phyloP scores from a whole-genome alignment of 1,284 basidiomycete genomes.

The Kalmanozyma brasiliensis region DNA sequence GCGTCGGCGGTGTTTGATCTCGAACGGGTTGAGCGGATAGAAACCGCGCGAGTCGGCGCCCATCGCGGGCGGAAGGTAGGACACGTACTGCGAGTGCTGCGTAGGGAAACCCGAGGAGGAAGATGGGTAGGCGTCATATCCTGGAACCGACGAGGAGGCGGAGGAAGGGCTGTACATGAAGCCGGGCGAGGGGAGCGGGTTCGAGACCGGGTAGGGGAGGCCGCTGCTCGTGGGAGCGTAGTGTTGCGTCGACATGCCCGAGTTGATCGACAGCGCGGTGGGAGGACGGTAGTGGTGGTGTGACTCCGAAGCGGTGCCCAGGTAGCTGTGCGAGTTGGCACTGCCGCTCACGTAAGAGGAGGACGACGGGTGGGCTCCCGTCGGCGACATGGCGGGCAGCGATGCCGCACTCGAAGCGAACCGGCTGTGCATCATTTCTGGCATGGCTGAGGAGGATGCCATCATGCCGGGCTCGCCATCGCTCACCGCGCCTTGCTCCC shows the following conservation, averaged over 20 bases:
- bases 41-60: conserved; percentile 27
- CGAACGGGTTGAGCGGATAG: conserved; percentile 56
- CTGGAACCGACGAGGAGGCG: conserved; percentile 1
- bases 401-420: conserved; percentile 24
- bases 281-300: conserved; percentile 6
- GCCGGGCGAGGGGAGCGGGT: conserved; percentile 7
- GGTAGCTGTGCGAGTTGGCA: conserved; percentile 11
- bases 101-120: conserved; percentile 2
- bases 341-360: conserved; percentile 3
- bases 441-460: no score
- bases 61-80: conserved; percentile 22
- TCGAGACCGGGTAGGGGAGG: conserved; percentile 1
- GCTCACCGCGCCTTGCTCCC: conserved; percentile 26
- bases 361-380: conserved; percentile 6
- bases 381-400: conserved; percentile 17
- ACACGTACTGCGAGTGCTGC: conserved; percentile 25
- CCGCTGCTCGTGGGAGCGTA: background rate
- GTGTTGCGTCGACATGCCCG: conserved; percentile 7
- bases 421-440: conserved; percentile 4
- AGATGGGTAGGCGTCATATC: conserved; percentile 8
- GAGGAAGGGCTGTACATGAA: conserved; percentile 25
- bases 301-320: conserved; percentile 8
- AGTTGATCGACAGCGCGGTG: no score
- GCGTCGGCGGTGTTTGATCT: conserved; percentile 61
- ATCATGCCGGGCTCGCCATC: conserved; percentile 25